These are phyloP conservation scores for Schoenoplectus tabernaemontani DNA, from an alignment of 202 grass and related monocot genomes.

Conservation along the genomic window DNA sequence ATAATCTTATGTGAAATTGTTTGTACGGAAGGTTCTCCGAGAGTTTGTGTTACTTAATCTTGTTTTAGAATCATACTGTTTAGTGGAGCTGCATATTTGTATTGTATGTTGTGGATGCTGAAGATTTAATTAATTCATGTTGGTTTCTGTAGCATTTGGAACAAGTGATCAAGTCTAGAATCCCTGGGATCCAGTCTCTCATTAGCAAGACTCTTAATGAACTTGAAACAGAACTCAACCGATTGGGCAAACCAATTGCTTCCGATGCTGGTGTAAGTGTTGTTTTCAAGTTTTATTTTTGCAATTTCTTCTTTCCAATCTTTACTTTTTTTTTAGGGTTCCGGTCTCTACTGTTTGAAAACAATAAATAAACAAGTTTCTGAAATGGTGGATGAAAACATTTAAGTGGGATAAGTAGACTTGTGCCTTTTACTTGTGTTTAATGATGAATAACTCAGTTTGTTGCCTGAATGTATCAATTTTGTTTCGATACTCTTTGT, in stretches of 20 bases:
- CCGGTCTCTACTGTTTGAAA: neutral
- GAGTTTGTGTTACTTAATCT: constrained; percentile 6
- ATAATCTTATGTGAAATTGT: neutral
- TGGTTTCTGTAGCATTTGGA: constrained; percentile 69
- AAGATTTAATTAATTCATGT: neutral
- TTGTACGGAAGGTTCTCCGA: neutral
- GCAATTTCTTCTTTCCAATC: neutral
- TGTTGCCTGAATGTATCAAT: neutral
- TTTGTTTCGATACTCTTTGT: neutral
- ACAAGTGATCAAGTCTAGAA: constrained; percentile 87
- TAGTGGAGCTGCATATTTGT: neutral
- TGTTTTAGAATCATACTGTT: neutral
- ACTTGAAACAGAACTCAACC: constrained; percentile 83
- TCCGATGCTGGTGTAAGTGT: constrained; percentile 81
- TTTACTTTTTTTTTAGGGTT: too few relatives aligned
- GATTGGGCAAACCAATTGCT: constrained; percentile 95
- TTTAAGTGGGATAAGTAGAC: neutral
- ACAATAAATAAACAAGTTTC: neutral
- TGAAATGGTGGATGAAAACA: neutral
- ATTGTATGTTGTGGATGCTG: neutral
- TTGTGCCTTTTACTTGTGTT: neutral
- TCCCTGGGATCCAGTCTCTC: constrained; percentile 89
- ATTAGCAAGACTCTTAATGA: constrained; percentile 91
- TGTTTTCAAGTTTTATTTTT: constrained; percentile 7
- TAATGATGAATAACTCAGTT: neutral